A percentile compares a stretch with the other conserved stretches of the same genome.
phyloP scores from a whole-genome alignment of 2,329 filamentous ascomycete genomes.

The Colletotrichum agaves region DNA sequence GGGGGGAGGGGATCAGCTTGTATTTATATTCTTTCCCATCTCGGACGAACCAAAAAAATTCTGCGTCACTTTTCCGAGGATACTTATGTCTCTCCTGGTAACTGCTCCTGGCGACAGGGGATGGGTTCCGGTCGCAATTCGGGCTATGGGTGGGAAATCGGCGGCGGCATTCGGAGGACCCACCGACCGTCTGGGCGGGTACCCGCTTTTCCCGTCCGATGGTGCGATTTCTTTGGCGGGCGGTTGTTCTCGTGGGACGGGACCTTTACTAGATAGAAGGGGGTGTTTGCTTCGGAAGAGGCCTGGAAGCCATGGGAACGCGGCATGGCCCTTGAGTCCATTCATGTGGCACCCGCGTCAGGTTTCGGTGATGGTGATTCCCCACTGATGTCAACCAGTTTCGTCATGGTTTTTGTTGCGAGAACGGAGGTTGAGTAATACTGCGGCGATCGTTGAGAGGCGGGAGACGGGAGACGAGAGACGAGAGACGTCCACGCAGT shows the following conservation, averaged over 20 bases:
- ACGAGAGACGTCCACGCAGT: not conserved
- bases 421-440: slow-evolving; percentile 9
- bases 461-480: not conserved
- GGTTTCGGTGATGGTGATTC: not conserved
- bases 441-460: not conserved
- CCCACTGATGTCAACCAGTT: slow-evolving; percentile 8
- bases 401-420: not conserved
- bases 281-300: not conserved
- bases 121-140: slow-evolving; percentile 32
- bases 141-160: slow-evolving; percentile 18
- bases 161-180: slow-evolving; percentile 35
- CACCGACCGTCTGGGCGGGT: slow-evolving; percentile 3
- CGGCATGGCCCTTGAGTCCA: slow-evolving; percentile 10
- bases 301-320: not conserved
- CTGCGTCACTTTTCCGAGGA: not conserved
- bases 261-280: not conserved
- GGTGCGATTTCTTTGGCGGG: slow-evolving; percentile 15
- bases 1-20: not conserved
- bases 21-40: slow-evolving; percentile 21
- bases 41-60: not conserved
- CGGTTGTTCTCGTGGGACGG: not conserved
- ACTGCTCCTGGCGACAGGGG: slow-evolving; percentile 2
- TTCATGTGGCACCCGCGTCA: slow-evolving; percentile 10
- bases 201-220: slow-evolving; percentile 32
- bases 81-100: not conserved